Conservation (phyloP, 345 rosid species). For the Linum trigynum region DNA sequence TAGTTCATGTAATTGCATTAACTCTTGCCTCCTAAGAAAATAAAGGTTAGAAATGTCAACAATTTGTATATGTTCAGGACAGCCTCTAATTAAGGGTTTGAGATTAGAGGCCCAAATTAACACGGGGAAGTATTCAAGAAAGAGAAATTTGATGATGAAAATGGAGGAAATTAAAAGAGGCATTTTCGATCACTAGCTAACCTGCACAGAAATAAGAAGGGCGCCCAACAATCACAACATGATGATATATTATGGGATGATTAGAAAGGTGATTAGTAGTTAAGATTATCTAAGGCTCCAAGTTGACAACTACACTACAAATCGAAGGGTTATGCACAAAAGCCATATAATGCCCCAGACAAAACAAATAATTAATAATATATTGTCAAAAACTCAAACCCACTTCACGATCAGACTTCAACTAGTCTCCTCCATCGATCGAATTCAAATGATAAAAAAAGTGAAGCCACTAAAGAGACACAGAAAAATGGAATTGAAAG, state of each 20-base stretch:
- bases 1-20: no score
- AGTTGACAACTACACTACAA: constrained; percentile 16
- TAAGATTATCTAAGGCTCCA: constrained; percentile 23
- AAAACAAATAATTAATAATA: no score
- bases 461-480: neutral
- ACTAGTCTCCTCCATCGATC: neutral
- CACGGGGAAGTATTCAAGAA: no score
- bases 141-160: no score
- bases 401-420: neutral
- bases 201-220: neutral
- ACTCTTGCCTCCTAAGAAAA: no score
- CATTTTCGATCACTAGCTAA: neutral
- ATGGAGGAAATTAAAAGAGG: no score
- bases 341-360: neutral
- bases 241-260: neutral
- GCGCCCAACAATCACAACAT: neutral
- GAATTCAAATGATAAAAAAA: neutral
- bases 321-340: neutral
- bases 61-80: no score
- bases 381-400: neutral
- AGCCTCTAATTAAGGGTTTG: no score
- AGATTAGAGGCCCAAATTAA: no score
- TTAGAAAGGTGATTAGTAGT: constrained; percentile 12
- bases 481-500: neutral
- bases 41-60: no score